Percentiles rank a stretch among this genome's conserved stretches.
Conservation (phyloP, 495 filamentous ascomycete species). For the Penicillium odoratum region DNA sequence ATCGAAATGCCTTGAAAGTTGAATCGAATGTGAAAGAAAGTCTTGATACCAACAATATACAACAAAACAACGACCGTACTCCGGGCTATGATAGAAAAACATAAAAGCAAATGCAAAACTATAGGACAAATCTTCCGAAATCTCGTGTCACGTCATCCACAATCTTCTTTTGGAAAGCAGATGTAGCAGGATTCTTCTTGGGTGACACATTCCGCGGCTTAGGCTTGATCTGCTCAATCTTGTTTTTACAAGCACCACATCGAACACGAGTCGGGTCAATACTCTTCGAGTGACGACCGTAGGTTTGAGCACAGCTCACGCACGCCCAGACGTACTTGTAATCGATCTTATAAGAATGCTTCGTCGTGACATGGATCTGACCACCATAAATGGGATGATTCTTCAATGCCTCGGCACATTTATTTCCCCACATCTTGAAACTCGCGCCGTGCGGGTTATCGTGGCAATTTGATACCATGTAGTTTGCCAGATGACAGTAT, state of each 20-base stretch:
- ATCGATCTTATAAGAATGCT: conserved; percentile 82
- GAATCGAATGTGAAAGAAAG: neutral
- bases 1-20: no score
- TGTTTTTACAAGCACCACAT: conserved; percentile 70
- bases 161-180: conserved; percentile 6
- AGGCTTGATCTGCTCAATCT: conserved; percentile 77
- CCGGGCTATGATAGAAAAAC: conserved; percentile 1
- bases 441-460: conserved; percentile 76
- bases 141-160: conserved; percentile 16
- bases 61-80: neutral
- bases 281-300: conserved; percentile 79
- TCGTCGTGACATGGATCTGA: conserved; percentile 75
- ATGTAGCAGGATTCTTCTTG: conserved; percentile 46
- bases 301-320: conserved; percentile 62
- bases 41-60: neutral
- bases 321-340: conserved; percentile 91
- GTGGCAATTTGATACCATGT: conserved; percentile 69
- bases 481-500: conserved; percentile 90
- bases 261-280: conserved; percentile 63
- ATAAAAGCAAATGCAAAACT: neutral
- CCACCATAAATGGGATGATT: conserved; percentile 46
- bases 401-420: conserved; percentile 46
- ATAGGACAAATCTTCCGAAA: conserved; percentile 15
- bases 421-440: conserved; percentile 71
- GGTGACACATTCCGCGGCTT: conserved; percentile 58